Percentiles rank a stretch among this genome's conserved stretches.
These are phyloP conservation scores for Phytopythium boreale DNA, from an alignment of 352 stramenopile genomes.

Conservation along the genomic window DNA sequence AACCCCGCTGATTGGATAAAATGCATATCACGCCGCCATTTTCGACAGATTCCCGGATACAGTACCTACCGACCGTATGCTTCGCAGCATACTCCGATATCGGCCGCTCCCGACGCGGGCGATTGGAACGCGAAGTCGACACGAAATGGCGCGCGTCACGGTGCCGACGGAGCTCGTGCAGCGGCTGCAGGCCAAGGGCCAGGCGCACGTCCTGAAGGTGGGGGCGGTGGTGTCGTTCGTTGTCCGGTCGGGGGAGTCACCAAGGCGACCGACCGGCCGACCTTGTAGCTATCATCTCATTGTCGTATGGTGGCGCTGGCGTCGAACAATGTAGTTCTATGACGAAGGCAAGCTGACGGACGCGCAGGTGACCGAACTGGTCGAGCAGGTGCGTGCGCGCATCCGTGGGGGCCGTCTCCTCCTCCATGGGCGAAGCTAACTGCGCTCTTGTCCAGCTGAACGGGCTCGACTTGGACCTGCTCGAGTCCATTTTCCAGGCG, in stretches of 20 bases:
- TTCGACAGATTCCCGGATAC: not conserved
- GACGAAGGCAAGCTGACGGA: constrained; percentile 40
- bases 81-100: not conserved
- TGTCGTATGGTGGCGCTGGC: too few relatives aligned
- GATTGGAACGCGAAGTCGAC: not conserved
- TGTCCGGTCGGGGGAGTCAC: not conserved
- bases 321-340: too few relatives aligned
- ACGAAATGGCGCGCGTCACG: constrained; percentile 10
- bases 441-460: constrained; percentile 41
- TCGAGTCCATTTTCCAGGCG: constrained; percentile 62
- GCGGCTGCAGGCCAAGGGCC: constrained; percentile 36
- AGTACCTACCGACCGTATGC: not conserved
- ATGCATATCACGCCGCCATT: not conserved
- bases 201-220: constrained; percentile 76
- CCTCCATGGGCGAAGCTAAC: not conserved
- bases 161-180: constrained; percentile 26
- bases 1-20: not conserved
- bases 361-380: constrained; percentile 38
- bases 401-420: not conserved
- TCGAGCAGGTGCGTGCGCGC: constrained; percentile 31
- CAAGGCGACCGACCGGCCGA: not conserved
- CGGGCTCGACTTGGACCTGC: constrained; percentile 55
- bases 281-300: not conserved
- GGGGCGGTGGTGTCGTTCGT: not conserved
- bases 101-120: not conserved